A percentile compares a stretch with the other conserved stretches of the same genome.
Evolutionary conservation across 179 eudicot genomes (phyloP).

Genomic region (Spergularia azorica): DNA sequence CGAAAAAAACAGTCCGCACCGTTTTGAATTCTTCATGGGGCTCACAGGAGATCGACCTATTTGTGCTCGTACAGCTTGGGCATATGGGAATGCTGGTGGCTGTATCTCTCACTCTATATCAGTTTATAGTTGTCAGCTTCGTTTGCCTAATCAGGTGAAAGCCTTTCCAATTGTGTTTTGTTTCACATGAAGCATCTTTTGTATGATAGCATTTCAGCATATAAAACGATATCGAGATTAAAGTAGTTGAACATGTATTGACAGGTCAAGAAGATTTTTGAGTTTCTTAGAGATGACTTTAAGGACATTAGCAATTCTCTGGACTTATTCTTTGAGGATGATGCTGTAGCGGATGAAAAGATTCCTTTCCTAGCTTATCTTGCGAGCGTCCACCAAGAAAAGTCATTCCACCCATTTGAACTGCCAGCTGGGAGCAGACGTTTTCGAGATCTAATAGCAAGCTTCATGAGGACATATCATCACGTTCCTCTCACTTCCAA

Average conservation of each 20-base stretch:
- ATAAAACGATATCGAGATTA: not conserved
- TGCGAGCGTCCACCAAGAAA: constrained; percentile 64
- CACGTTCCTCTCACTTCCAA: constrained; percentile 75
- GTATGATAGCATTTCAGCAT: not conserved
- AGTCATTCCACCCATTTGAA: constrained; percentile 73
- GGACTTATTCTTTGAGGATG: constrained; percentile 90
- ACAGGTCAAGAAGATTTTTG: constrained; percentile 92
- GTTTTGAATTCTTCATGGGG: constrained; percentile 99
- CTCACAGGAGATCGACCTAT: constrained; percentile 91
- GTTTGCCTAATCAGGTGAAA: constrained; percentile 82
- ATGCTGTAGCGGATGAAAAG: constrained; percentile 96
- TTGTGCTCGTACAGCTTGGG: constrained; percentile 99
- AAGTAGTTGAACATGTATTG: constrained; percentile 8
- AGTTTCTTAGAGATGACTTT: constrained; percentile 83
- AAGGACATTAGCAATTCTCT: constrained; percentile 86
- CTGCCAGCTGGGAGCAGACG: constrained; percentile 85
- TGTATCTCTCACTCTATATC: constrained; percentile 96
- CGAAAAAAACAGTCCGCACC: constrained; percentile 96
- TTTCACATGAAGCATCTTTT: not conserved
- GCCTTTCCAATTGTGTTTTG: not conserved
- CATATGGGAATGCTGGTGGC: constrained; percentile 95
- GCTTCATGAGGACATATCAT: constrained; percentile 86
- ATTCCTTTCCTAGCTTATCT: constrained; percentile 96
- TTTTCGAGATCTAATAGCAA: constrained; percentile 83
- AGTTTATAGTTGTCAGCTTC: constrained; percentile 90